Evolutionary conservation across 2,329 filamentous ascomycete species (phyloP), one percentile per base, ranked within the genome.

Genomic region (Thielaviopsis musarum): DNA sequence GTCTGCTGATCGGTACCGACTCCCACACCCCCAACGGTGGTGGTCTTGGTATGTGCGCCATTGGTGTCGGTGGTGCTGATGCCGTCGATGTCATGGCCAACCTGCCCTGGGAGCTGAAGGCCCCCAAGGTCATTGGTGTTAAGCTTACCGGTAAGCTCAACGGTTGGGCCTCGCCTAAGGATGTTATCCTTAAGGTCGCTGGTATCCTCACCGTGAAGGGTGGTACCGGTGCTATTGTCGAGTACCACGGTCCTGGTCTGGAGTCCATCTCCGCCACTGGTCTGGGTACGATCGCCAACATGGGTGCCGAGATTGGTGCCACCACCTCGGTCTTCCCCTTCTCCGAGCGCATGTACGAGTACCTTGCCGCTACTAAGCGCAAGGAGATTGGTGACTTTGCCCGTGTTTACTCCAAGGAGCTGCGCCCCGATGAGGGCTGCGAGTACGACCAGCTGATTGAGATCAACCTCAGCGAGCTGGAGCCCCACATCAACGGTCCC

Each of bases 71-170:
- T 76, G 91, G 93, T 81, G 93, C 91, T 70, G 93, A 97, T 76
- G 93, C 93, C 62, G 93, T 97, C 68, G 93, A 98, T 75, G 93
- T 96, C 68, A 95, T 98, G 89, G 90, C 91, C 69, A 86, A 89
- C 74, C 83, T 95, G 65, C 91, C 91, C 62, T 97, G 93, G 93
- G 93, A 98, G 74, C 77, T 98, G 68, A 97, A 97, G 82, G 91
- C 93, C 62, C 93, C 93, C 64, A 96, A 96, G 77, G 78, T 95
- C 63, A 95, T 97, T 70, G 93, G 93, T 82, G 86, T 98, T 60
- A 94, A 88, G 76, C 85, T 98, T 61, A 96, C 91, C 66, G 93
- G 93, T 66, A 67, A 88, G 73, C 70, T 98, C 69, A 87, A 80
- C 68, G 91, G 91, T 73, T 98, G 93, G 93, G 87, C 90, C 65